These are phyloP conservation scores for Cryptococcus sp. DNA, from an alignment of 1,284 basidiomycete species.

Conservation along the genomic window DNA sequence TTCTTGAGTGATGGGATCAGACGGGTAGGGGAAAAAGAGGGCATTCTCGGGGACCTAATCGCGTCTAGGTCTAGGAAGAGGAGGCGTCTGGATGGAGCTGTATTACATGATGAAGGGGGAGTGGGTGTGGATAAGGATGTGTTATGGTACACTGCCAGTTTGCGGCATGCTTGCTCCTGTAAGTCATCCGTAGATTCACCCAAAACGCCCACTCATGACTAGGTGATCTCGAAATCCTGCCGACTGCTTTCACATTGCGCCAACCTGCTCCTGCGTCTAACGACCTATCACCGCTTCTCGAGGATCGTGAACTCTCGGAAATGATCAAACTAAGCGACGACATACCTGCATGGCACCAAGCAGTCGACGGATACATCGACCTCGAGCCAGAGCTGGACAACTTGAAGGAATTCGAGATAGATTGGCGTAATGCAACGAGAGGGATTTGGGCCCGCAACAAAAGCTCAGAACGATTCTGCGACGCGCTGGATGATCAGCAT, in stretches of 20 bases:
- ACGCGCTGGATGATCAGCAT: neutral
- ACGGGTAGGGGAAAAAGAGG: neutral
- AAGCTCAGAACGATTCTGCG: constrained; percentile 8
- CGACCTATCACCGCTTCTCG: neutral
- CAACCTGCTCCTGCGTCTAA: neutral
- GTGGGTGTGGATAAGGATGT: neutral
- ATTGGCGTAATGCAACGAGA: constrained; percentile 14
- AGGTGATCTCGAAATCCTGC: neutral
- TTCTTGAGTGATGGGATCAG: constrained; percentile 18
- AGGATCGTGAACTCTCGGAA: neutral
- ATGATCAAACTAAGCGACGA: neutral
- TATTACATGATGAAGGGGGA: neutral
- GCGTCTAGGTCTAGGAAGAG: neutral
- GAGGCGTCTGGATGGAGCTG: neutral
- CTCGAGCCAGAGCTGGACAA: constrained; percentile 18
- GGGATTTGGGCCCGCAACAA: neutral
- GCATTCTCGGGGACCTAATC: neutral
- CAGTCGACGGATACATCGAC: constrained; percentile 2
- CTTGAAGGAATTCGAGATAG: constrained; percentile 21
- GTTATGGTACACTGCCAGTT: constrained; percentile 29
- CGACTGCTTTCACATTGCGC: neutral
- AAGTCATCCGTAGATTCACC: neutral
- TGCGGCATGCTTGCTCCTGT: constrained; percentile 28
- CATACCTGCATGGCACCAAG: neutral
- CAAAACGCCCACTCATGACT: neutral